phyloP scores from a whole-genome alignment of 305 asterid genomes.

The Withania somnifera region DNA sequence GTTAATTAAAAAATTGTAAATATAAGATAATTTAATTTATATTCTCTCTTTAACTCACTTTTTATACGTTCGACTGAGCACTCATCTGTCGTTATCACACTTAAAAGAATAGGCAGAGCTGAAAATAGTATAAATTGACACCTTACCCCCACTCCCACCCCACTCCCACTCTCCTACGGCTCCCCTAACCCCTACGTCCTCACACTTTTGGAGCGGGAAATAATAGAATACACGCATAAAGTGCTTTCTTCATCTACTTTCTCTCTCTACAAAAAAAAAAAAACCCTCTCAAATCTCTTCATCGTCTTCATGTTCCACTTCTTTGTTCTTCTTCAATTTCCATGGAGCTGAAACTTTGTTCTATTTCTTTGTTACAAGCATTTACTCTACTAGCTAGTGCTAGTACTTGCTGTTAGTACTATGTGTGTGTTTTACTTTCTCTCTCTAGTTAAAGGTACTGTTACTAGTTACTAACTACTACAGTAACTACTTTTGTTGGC shows the following conservation, averaged over 20 bases:
- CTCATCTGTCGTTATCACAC: not conserved
- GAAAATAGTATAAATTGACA: slow-evolving; percentile 3
- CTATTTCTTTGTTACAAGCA: not conserved
- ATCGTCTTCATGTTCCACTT: not conserved
- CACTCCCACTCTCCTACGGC: not conserved
- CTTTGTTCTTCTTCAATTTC: not conserved
- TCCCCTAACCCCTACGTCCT: not conserved
- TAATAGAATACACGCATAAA: slow-evolving; percentile 16
- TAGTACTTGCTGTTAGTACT: not conserved
- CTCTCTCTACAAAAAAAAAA: not conserved
- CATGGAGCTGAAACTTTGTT: not conserved
- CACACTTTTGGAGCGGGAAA: slow-evolving; percentile 41
- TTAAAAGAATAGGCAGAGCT: not conserved
- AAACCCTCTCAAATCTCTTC: no score
- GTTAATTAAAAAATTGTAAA: no score
- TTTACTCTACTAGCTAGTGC: not conserved
- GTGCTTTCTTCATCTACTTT: not conserved
- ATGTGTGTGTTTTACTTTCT: not conserved
- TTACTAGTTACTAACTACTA: no score
- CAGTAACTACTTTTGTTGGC: not conserved
- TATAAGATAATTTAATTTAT: no score
- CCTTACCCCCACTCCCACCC: not conserved
- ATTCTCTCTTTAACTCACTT: not conserved
- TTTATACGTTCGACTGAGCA: not conserved
- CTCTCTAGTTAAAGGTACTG: slow-evolving; percentile 9